Evolutionary conservation across 1,284 basidiomycete genomes (phyloP).

Genomic region (Psilocybe mexicana): DNA sequence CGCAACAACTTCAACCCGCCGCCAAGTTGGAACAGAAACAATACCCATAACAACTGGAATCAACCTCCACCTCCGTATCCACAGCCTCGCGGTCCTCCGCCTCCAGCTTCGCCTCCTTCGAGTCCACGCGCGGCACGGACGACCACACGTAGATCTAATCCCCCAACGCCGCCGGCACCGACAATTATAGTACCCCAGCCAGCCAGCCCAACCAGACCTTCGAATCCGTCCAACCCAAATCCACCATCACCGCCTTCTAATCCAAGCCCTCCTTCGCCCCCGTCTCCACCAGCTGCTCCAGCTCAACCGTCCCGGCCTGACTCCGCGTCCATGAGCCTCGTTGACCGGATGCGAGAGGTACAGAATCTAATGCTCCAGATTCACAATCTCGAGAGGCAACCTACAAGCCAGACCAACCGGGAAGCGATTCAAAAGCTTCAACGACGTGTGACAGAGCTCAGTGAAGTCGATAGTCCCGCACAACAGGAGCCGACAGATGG

Average conservation of each 20-base stretch:
- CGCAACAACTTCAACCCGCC: neutral
- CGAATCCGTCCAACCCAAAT: neutral
- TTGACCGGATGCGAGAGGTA: conserved; percentile 13
- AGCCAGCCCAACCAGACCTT: neutral
- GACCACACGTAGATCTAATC: neutral
- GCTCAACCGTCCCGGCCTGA: neutral
- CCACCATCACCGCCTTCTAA: neutral
- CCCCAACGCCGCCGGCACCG: neutral
- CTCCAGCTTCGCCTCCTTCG: neutral
- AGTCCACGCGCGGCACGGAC: neutral
- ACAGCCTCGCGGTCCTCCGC: neutral
- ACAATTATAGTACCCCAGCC: neutral
- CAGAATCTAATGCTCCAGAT: conserved; percentile 14
- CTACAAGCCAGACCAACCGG: neutral
- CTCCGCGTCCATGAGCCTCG: neutral
- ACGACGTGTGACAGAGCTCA: conserved; percentile 9
- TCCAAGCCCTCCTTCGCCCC: neutral
- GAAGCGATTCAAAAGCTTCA: conserved; percentile 10
- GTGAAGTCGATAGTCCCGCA: neutral
- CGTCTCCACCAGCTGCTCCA: neutral
- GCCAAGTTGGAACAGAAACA: neutral
- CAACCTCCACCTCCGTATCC: conserved; percentile 1
- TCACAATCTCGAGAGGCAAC: conserved; percentile 9
- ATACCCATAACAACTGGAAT: neutral
- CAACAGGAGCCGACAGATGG: neutral